Conservation (phyloP, 352 stramenopile species). For the Phytophthora tubulina region DNA sequence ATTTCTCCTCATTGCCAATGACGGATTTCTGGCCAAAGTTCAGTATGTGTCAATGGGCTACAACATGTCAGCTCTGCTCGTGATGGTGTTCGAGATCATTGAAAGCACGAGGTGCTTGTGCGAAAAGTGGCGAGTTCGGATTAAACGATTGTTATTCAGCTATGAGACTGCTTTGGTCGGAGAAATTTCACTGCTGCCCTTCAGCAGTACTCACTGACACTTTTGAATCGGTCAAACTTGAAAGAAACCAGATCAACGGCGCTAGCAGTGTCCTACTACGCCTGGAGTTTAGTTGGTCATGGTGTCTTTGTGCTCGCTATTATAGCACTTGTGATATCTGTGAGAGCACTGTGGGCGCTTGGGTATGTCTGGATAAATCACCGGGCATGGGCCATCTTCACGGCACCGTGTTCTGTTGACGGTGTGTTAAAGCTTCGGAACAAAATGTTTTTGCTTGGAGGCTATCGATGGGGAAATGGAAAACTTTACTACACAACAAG, state of each 20-base stretch:
- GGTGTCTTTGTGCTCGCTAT: constrained; percentile 24
- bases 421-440: constrained; percentile 10
- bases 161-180: constrained; percentile 25
- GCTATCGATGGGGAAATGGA: constrained; percentile 19
- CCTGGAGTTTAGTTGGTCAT: constrained; percentile 25
- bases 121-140: constrained; percentile 14
- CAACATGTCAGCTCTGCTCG: constrained; percentile 31
- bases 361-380: constrained; percentile 24
- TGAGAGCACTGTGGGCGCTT: constrained; percentile 18
- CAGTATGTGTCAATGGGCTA: constrained; percentile 41
- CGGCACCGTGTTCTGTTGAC: constrained; percentile 28
- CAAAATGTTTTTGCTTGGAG: constrained; percentile 31
- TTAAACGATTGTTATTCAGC: constrained; percentile 27
- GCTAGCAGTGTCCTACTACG: constrained; percentile 26
- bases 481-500: constrained; percentile 25
- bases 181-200: constrained; percentile 7
- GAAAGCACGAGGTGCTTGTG: constrained; percentile 21
- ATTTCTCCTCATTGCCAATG: constrained; percentile 37
- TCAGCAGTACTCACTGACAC: constrained; percentile 18
- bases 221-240: constrained; percentile 15
- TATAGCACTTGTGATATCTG: constrained; percentile 13
- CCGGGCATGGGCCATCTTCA: constrained; percentile 17
- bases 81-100: constrained; percentile 37
- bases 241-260: constrained; percentile 17
- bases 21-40: constrained; percentile 15